A percentile compares a stretch with the other conserved stretches of the same genome.
Conservation (phyloP, 2,329 filamentous ascomycete genomes). For the Claviceps lovelessii region DNA sequence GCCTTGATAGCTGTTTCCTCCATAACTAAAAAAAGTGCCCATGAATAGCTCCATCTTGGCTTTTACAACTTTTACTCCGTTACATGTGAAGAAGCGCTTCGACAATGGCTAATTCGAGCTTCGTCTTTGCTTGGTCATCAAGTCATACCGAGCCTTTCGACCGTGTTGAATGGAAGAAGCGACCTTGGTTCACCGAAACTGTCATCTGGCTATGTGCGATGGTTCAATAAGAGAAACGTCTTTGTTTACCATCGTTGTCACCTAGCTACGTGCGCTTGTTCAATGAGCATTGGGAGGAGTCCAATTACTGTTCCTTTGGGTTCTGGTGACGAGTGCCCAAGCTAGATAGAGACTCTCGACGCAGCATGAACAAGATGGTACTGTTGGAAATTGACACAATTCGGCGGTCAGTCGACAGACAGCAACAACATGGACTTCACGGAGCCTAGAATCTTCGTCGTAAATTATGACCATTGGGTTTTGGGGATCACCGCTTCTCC, state of each 20-base stretch:
- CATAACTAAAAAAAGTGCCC: conserved; percentile 4
- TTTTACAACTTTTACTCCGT: conserved; percentile 35
- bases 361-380: background rate
- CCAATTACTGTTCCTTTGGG: background rate
- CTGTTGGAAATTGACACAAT: background rate
- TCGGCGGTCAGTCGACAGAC: background rate
- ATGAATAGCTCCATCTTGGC: conserved; percentile 13
- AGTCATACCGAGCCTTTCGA: conserved; percentile 21
- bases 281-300: background rate
- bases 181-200: no score
- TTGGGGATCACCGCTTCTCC: background rate
- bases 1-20: no score
- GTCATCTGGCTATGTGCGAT: no score
- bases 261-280: conserved; percentile 15
- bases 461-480: background rate
- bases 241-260: conserved; percentile 30
- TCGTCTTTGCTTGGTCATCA: no score
- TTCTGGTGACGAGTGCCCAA: background rate
- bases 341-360: background rate
- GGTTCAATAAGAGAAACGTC: conserved; percentile 9
- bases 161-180: conserved; percentile 26
- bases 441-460: background rate
- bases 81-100: conserved; percentile 14
- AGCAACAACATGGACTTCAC: background rate
- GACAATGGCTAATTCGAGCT: no score